Conservation (phyloP, 2,329 filamentous ascomycete species). For the Graphiopsis chlorocephala region DNA sequence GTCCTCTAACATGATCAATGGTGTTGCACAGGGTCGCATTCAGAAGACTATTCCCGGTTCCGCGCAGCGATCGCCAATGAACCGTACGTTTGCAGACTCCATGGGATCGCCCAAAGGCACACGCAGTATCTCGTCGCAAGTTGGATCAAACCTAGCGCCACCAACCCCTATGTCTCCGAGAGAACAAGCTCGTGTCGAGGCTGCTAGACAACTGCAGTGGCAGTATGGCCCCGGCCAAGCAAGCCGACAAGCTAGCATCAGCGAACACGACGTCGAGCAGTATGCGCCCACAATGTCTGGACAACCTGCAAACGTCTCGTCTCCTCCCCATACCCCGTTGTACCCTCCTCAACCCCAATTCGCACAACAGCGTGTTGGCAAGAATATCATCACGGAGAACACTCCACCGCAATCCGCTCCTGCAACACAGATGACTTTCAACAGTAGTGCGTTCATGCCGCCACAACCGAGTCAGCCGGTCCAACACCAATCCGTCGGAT, state of each 20-base stretch:
- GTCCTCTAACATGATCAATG: constrained; percentile 46
- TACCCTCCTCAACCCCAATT: constrained; percentile 26
- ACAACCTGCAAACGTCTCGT: constrained; percentile 36
- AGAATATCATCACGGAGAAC: constrained; percentile 40
- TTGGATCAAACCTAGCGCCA: constrained; percentile 43
- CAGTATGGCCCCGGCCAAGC: constrained; percentile 33
- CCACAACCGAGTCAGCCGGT: constrained; percentile 9
- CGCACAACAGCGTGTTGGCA: constrained; percentile 32
- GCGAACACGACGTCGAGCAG: constrained; percentile 32
- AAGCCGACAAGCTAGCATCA: constrained; percentile 41
- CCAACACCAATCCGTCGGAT: constrained; percentile 19
- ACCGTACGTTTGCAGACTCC: constrained; percentile 46
- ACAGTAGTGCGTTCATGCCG: constrained; percentile 34
- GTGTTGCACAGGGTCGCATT: constrained; percentile 42
- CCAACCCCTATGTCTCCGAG: constrained; percentile 49
- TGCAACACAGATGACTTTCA: constrained; percentile 48
- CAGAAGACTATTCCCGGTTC: constrained; percentile 46
- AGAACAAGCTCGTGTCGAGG: constrained; percentile 33
- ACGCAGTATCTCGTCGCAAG: constrained; percentile 33
- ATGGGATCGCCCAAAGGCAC: constrained; percentile 47
- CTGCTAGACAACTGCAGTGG: constrained; percentile 38
- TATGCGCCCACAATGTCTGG: constrained; percentile 18
- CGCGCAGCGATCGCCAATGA: constrained; percentile 49
- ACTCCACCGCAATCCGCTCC: constrained; percentile 52
- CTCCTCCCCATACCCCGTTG: constrained; percentile 47